Evolutionary conservation across 768 basidiomycete species (phyloP), one percentile per base, ranked within the genome.

Genomic region (Chalciporus chontae): DNA sequence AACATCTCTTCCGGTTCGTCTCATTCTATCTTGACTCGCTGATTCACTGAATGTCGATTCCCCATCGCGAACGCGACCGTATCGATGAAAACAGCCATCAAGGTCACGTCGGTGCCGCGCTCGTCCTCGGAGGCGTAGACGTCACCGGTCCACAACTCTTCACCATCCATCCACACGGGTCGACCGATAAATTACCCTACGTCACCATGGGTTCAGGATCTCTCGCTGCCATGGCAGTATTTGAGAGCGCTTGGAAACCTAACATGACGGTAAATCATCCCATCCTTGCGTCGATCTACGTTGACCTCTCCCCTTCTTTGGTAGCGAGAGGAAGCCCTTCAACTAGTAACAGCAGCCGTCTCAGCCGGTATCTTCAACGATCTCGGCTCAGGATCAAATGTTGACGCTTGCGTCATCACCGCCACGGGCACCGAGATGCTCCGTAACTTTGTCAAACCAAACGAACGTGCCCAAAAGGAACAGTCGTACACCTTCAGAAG

Each of bases 331-430:
- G 85, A 87, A 21, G 95, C 93, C 3, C 79, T 98, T 43, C 73
- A 74, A 6, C 77, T 98, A 17, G 94, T 97, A 32, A 82, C 86
- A 50, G 77, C 82, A 34, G 94, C 96, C 40, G 84, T 99, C 61
- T 84, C 87, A 19, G 90, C 92, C 2, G 96, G 96, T 79, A 94
- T 99, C 66, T 98, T 96, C 81, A 98, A 99, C 74, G 96, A 99
- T 74, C 82, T 98, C 29, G 96, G 96, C 4, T 97, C 95, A 1
- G 96, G 96, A 38, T 94, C 91, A n/a, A 98, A 99, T 66, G 82
- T 98, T 61, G 96, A 99, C 68, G 95, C 94, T 1, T 95, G 94
- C 68, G 80, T 98, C 58, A 94, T 99, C 71, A 94, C 91, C 4
- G 84, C 86, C 40, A 72, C 77, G 42, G 75, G 83, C 52, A 94